These are phyloP conservation scores for Fomitopsis pulvina DNA, from an alignment of 768 basidiomycete species.

Conservation along the genomic window DNA sequence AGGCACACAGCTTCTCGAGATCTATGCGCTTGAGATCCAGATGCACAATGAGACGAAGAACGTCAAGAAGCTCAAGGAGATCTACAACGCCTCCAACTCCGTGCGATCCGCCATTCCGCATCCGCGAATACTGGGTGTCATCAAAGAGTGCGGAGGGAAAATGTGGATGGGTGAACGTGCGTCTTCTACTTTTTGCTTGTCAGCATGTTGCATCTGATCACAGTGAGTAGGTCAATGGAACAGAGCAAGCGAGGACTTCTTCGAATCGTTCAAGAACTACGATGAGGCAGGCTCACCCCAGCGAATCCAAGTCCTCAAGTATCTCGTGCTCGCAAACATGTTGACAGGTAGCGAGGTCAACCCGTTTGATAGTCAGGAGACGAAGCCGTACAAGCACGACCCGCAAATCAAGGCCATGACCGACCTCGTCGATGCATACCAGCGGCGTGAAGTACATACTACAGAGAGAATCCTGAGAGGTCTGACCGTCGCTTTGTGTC, in stretches of 20 bases:
- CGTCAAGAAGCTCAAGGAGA: slow-evolving; percentile 95
- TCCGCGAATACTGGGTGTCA: slow-evolving; percentile 97
- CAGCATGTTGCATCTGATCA: not conserved
- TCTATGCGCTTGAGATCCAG: slow-evolving; percentile 97
- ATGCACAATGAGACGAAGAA: slow-evolving; percentile 98
- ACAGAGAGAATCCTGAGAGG: slow-evolving; percentile 94
- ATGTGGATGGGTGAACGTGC: slow-evolving; percentile 99
- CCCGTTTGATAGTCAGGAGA: slow-evolving; percentile 99
- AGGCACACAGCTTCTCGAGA: slow-evolving; percentile 91
- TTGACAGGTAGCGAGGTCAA: slow-evolving; percentile 97
- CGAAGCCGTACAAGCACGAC: slow-evolving; percentile 97
- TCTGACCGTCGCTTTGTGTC: slow-evolving; percentile 23
- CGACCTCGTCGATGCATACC: slow-evolving; percentile 93
- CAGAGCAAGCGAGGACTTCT: slow-evolving; percentile 95
- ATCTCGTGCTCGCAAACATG: slow-evolving; percentile 97
- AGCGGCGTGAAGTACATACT: slow-evolving; percentile 92
- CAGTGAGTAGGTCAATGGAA: slow-evolving; percentile 76
- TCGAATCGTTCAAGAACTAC: slow-evolving; percentile 97
- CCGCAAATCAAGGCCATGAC: slow-evolving; percentile 99
- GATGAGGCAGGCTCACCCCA: slow-evolving; percentile 97
- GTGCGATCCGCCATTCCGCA: slow-evolving; percentile 97
- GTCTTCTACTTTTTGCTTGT: slow-evolving; percentile 16
- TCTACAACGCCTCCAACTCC: slow-evolving; percentile 90
- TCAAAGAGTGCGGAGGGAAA: slow-evolving; percentile 98
- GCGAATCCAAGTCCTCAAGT: slow-evolving; percentile 96